A percentile compares a stretch with the other conserved stretches of the same genome.
These are phyloP conservation scores for Rosa chinensis DNA, from an alignment of 306 rosid genomes.

Conservation along the genomic window DNA sequence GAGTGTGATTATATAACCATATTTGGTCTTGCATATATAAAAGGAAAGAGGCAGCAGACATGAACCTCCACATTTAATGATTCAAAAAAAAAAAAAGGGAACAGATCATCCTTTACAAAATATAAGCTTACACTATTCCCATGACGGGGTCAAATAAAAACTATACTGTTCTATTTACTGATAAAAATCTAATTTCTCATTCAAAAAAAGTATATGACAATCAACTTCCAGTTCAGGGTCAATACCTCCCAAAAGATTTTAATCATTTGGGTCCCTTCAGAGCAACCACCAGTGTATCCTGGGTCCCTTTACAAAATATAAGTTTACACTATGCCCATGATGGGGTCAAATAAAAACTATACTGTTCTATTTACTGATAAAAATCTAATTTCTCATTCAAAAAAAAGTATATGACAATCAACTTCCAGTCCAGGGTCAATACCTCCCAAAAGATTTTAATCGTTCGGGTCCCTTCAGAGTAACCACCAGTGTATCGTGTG, in stretches of 20 bases:
- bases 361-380: background rate
- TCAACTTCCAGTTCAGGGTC: background rate
- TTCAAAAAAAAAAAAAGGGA: background rate
- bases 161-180: background rate
- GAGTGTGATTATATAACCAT: background rate
- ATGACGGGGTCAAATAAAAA: background rate
- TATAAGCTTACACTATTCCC: background rate
- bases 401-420: background rate
- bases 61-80: background rate
- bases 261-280: conserved; percentile 76
- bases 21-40: background rate
- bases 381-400: background rate
- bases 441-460: conserved; percentile 96
- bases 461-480: conserved; percentile 79
- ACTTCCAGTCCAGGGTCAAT: conserved; percentile 16
- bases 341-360: background rate
- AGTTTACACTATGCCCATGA: background rate
- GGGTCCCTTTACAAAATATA: background rate
- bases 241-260: conserved; percentile 95
- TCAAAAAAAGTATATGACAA: background rate
- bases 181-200: background rate
- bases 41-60: background rate
- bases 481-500: conserved; percentile 92
- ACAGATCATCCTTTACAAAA: background rate
- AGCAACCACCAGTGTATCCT: conserved; percentile 86